Percentiles rank a stretch among this genome's conserved stretches.
phyloP scores from a whole-genome alignment of 2,329 filamentous ascomycete species.

The Cladosporium sp. region DNA sequence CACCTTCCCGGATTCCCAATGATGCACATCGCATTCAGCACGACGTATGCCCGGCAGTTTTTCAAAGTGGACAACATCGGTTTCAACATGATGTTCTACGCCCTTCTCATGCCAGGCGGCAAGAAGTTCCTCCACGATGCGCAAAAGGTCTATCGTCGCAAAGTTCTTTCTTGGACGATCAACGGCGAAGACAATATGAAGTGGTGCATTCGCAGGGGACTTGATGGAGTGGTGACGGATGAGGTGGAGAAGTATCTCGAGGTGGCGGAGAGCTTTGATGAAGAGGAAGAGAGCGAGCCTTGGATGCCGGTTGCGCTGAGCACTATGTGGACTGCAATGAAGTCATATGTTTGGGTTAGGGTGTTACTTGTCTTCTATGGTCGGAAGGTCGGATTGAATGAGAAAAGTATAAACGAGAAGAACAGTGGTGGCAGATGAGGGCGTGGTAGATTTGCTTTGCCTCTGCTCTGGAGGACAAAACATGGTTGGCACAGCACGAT shows the following conservation, averaged over 20 bases:
- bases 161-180: constrained; percentile 79
- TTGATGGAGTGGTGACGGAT: constrained; percentile 85
- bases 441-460: no score
- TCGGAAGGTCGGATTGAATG: background rate
- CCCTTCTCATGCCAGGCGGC: constrained; percentile 65
- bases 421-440: no score
- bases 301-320: constrained; percentile 22
- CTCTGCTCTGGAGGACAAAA: no score
- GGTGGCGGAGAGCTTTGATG: constrained; percentile 48
- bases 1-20: constrained; percentile 60
- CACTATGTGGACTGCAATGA: constrained; percentile 9
- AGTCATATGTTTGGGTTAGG: constrained; percentile 4
- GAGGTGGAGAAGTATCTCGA: constrained; percentile 65
- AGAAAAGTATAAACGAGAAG: no score
- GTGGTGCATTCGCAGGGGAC: constrained; percentile 62
- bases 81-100: constrained; percentile 71
- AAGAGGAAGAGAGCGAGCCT: constrained; percentile 27
- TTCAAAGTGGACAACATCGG: constrained; percentile 62
- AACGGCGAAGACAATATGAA: constrained; percentile 75
- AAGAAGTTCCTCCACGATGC: constrained; percentile 54
- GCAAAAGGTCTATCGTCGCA: constrained; percentile 43
- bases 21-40: constrained; percentile 64
- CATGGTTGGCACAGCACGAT: no score
- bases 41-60: constrained; percentile 66
- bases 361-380: constrained; percentile 5